Evolutionary conservation across 352 stramenopile species (phyloP), one percentile per base, ranked within the genome.

Genomic region (Saprolegnia diclina): DNA sequence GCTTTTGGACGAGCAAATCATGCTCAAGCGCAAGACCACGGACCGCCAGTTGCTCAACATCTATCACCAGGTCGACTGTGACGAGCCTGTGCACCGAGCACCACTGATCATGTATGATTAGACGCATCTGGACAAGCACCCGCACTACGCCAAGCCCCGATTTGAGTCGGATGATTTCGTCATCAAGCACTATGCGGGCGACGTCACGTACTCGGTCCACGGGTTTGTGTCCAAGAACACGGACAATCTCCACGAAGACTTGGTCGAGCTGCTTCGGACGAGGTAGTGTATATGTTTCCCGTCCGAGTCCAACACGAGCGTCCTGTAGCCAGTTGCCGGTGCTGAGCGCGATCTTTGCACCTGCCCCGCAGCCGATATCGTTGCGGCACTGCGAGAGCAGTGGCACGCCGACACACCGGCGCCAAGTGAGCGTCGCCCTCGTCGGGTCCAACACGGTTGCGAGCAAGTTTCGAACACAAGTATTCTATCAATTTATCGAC

Each of bases 171-270:
- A 94, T 44, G 81, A 94, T 64, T 94, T 95, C 64, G 83, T 92
- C 9, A 85, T 96, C 26, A 86, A 81, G 26, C 85, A 95, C 69
- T 91, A 94, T 45, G 88, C 87, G 3, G 87, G 87, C 9, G 87
- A 92, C 32, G 82, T 93, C 14, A 80, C 77, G 13, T 95, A 96
- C 67, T 82, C 83, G 37, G 87, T 91, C 37, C 78, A 92, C 53
- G 88, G 85, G 37, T 95, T 96, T 56, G 87, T 94, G 38, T 79
- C 80, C 16, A 96, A 96, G 73, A 95, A 94, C 75, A 95, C 84
- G 1, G 87, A 95, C 76, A 93, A 93, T 55, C 69, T 95, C n/a
- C 87, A 95, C 71, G 87, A 94, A 40, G 89, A 96, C 53, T 69
- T 94, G 42, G 71, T 95, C 19, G 85, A 94, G 64, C 56, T 96